Conservation (phyloP, 139 green algal genomes). For the Coelastrella sp. region DNA sequence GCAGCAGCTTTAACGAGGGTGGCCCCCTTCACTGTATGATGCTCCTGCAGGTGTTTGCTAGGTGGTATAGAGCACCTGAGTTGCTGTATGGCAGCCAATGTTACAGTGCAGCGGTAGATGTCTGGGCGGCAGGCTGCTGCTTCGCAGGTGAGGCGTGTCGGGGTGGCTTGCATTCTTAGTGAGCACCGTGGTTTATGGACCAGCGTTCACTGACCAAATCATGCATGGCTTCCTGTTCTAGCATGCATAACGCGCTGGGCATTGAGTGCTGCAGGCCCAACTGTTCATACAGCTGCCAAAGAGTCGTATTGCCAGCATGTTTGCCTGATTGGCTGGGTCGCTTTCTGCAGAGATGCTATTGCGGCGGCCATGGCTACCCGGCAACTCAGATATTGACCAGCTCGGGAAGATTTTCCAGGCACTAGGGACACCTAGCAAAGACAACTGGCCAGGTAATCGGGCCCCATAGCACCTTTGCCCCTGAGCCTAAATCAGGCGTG, state of each 20-base stretch:
- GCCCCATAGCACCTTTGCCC: not conserved
- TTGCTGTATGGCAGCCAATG: slow-evolving; percentile 85
- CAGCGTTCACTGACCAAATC: no score
- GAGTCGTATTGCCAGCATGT: no score
- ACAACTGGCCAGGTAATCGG: slow-evolving; percentile 74
- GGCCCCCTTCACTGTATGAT: no score
- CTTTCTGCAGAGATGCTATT: slow-evolving; percentile 77
- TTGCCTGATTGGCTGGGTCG: no score
- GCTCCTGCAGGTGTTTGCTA: slow-evolving; percentile 87
- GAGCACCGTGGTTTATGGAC: not conserved
- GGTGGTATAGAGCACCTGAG: slow-evolving; percentile 93
- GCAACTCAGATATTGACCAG: slow-evolving; percentile 86
- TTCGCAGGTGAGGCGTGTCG: slow-evolving; percentile 74
- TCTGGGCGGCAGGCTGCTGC: slow-evolving; percentile 93
- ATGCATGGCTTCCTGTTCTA: no score
- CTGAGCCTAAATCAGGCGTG: not conserved
- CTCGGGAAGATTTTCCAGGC: slow-evolving; percentile 87
- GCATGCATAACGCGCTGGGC: no score
- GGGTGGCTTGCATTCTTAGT: not conserved
- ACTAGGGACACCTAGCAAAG: slow-evolving; percentile 81
- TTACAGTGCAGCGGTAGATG: slow-evolving; percentile 87
- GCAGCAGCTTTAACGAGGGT: no score
- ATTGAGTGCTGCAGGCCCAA: no score
- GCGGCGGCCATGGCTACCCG: slow-evolving; percentile 84
- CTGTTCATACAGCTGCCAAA: no score